These are phyloP conservation scores for Astragalus membranaceus DNA, from an alignment of 306 rosid species.

Conservation along the genomic window DNA sequence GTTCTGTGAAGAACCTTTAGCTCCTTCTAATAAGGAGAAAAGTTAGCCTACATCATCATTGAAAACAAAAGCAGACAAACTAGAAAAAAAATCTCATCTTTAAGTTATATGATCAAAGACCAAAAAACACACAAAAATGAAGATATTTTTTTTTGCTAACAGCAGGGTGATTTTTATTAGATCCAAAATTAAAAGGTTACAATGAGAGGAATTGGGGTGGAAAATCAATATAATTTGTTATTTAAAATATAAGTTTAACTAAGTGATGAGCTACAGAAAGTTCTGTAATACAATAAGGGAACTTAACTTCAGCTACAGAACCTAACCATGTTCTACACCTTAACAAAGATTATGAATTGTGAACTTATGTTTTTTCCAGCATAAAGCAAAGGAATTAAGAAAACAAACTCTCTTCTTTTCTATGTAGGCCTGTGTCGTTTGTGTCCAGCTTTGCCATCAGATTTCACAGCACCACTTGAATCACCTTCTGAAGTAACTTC, in stretches of 20 bases:
- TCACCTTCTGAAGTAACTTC: constrained; percentile 93
- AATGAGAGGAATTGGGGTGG: constrained; percentile 28
- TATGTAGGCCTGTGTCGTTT: constrained; percentile 71
- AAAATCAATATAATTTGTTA: constrained; percentile 40
- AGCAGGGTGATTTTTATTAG: constrained; percentile 31
- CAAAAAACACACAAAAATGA: background rate
- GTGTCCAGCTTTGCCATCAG: constrained; percentile 72
- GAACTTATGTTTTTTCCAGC: constrained; percentile 19
- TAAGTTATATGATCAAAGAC: constrained; percentile 9
- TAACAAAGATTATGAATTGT: constrained; percentile 8
- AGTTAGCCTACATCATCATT: constrained; percentile 22
- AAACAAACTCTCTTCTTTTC: constrained; percentile 3
- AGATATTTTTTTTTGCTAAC: background rate
- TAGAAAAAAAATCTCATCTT: background rate
- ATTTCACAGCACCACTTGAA: constrained; percentile 77
- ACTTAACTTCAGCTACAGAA: constrained; percentile 31
- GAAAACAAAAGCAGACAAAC: background rate
- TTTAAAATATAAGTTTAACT: constrained; percentile 26
- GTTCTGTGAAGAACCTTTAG: constrained; percentile 28
- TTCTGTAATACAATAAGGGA: constrained; percentile 27
- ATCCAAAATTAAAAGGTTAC: constrained; percentile 54
- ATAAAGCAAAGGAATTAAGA: constrained; percentile 34
- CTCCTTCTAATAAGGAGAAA: constrained; percentile 35
- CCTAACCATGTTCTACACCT: constrained; percentile 36
- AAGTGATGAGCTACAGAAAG: constrained; percentile 36